Base-by-base conservation (phyloP, 371 early-diverging fungal species). In the Mucor piriformis region DNA sequence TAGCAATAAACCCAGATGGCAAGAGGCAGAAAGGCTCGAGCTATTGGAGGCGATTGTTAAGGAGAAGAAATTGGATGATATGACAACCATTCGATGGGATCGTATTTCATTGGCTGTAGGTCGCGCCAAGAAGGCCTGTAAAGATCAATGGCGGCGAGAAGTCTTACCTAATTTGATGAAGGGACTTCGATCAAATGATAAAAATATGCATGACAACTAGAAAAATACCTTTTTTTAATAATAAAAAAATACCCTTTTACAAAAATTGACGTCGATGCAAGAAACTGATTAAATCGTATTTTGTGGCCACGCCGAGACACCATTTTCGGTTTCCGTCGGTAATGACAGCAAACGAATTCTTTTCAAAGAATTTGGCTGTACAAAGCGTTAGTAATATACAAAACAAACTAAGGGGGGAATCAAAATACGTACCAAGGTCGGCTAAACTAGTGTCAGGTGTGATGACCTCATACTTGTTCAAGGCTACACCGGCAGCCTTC, bases 271-370 rank as follows among this genome's bases (percentile, higher is more conserved):
- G 63, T 55, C 81, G 68, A 57, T 81, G 83, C 66, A 90, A 64
- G 55, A 90, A 91, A 21, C 78, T 76, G 49, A 91, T 81, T 29
- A 91, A 68, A 55, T 92, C 93, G 54, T 88, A 88, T 61, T 93
- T 93, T 12, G 92, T 92, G 0, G 90, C 90, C 18, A 93, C 88
- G 46, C 89, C 92, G 50, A 93, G 73, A 55, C 92, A 90, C 81
- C 90, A 94, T 64, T 89, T 88, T 50, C 92, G 84, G n/a, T 84
- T 79, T 3, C 72, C 72, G 56, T 94, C 93, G 1, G 95, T 94
- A 10, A 94, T 83, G 50, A 94, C 88, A 0, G 91, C 92, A 66
- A 92, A 90, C 15, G 88, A 86, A 59, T 91, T 85, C 57, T 85
- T 83, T 54, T 90, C 90, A 76, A 88, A 91, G 72, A 91, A 88